Evolutionary conservation across 2,329 filamentous ascomycete genomes (phyloP).

Genomic region (Exophiala alcalophila): DNA sequence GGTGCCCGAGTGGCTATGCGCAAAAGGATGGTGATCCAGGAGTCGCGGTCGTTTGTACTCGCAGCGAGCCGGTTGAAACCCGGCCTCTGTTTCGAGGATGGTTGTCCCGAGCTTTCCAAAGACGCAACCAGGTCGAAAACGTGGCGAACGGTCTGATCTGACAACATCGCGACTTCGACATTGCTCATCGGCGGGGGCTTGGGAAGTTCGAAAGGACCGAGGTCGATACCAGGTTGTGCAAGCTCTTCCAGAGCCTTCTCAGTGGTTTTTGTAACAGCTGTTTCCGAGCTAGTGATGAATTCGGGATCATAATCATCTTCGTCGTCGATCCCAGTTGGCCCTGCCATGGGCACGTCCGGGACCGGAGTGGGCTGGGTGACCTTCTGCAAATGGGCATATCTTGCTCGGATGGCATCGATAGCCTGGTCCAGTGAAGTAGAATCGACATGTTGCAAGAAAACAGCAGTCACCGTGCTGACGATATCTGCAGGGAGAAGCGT

Average conservation of each 20-base stretch:
- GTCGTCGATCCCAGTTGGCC: conserved; percentile 66
- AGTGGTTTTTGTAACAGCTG: conserved; percentile 70
- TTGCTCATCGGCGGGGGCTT: conserved; percentile 70
- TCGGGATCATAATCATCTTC: conserved; percentile 94
- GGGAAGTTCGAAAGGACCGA: conserved; percentile 75
- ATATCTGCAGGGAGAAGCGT: conserved; percentile 72
- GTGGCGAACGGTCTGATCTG: conserved; percentile 69
- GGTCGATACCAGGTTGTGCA: conserved; percentile 51
- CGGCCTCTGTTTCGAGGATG: conserved; percentile 50
- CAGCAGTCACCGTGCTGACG: conserved; percentile 76
- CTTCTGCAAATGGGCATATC: conserved; percentile 34
- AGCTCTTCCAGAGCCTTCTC: conserved; percentile 47
- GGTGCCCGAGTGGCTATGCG: conserved; percentile 78
- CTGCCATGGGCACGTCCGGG: conserved; percentile 32
- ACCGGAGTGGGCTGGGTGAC: conserved; percentile 31
- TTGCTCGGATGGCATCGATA: conserved; percentile 55
- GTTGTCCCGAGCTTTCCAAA: conserved; percentile 61
- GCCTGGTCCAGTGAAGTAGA: conserved; percentile 66
- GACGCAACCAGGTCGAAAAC: conserved; percentile 75
- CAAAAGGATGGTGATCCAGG: conserved; percentile 85
- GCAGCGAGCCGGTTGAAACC: conserved; percentile 84
- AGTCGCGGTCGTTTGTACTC: conserved; percentile 78
- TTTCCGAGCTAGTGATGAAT: conserved; percentile 70
- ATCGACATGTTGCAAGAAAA: conserved; percentile 71
- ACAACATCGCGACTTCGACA: conserved; percentile 69